Evolutionary conservation across 208 protist genomes (phyloP).

Genomic region (Trypanosoma vivax): DNA sequence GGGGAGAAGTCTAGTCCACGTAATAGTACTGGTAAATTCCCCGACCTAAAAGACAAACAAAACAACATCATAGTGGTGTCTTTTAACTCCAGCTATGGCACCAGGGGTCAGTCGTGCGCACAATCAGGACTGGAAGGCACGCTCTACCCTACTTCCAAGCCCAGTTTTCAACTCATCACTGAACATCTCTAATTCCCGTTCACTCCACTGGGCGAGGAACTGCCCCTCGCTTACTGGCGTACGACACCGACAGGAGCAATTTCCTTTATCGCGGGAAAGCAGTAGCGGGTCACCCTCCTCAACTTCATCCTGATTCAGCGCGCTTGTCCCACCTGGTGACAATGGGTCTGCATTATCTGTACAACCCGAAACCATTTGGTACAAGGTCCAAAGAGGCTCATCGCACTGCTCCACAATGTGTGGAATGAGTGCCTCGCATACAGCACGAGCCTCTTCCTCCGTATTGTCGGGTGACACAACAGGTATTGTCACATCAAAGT

Average conservation of each 20-base stretch:
- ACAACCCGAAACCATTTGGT: conserved; percentile 55
- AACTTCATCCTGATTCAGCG: not conserved
- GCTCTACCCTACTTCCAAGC: too few species aligned
- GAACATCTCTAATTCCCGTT: too few species aligned
- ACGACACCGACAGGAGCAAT: not conserved
- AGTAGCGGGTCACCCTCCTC: not conserved
- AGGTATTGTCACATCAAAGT: conserved; percentile 42
- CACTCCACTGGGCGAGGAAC: too few species aligned
- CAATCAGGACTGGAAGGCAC: too few species aligned
- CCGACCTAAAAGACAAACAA: too few species aligned
- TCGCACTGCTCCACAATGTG: conserved; percentile 74
- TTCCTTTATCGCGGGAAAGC: conserved; percentile 1
- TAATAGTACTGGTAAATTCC: too few species aligned
- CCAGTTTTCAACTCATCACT: too few species aligned
- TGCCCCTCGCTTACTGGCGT: not conserved
- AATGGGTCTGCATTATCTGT: not conserved
- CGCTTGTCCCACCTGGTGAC: not conserved
- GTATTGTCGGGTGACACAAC: conserved; percentile 19
- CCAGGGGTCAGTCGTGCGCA: too few species aligned
- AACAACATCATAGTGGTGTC: too few species aligned
- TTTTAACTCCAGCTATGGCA: too few species aligned
- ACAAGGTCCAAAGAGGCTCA: conserved; percentile 60
- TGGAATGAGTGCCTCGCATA: conserved; percentile 28
- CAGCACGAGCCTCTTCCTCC: conserved; percentile 6
- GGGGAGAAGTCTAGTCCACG: too few species aligned